phyloP scores from a whole-genome alignment of 495 filamentous ascomycete genomes.

The Hypoxylon subgilvum region DNA sequence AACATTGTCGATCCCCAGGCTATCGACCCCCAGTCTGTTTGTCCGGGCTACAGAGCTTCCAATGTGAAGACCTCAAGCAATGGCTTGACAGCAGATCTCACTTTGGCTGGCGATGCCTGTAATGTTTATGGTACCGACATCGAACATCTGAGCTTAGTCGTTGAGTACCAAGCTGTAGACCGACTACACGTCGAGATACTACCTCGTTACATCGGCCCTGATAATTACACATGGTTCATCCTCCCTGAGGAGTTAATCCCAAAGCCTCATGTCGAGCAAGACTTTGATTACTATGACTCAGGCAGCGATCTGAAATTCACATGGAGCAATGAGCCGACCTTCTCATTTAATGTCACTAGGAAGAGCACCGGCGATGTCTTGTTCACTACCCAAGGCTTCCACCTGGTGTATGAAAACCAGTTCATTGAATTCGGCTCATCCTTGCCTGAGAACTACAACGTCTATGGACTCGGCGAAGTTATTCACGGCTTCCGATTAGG shows the following conservation, averaged over 20 bases:
- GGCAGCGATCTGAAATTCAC: conserved; percentile 62
- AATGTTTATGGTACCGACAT: conserved; percentile 78
- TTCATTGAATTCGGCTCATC: conserved; percentile 77
- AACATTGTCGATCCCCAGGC: conserved; percentile 77
- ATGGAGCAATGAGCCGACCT: conserved; percentile 69
- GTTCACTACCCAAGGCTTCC: conserved; percentile 72
- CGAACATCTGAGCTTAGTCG: conserved; percentile 65
- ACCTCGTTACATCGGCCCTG: conserved; percentile 66
- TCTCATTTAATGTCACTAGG: conserved; percentile 74
- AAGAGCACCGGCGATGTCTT: conserved; percentile 68
- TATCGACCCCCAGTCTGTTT: conserved; percentile 71
- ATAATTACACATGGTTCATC: conserved; percentile 71
- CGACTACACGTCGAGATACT: conserved; percentile 81
- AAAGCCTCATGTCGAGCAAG: conserved; percentile 56
- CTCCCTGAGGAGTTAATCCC: conserved; percentile 69
- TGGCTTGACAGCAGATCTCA: conserved; percentile 67
- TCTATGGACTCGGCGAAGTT: conserved; percentile 86
- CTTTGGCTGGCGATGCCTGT: conserved; percentile 69
- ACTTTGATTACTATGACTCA: conserved; percentile 36
- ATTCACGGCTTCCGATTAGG: conserved; percentile 75
- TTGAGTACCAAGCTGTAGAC: conserved; percentile 73
- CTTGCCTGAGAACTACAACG: conserved; percentile 72
- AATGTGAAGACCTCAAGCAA: conserved; percentile 59
- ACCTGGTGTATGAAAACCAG: conserved; percentile 79
- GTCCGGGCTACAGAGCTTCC: conserved; percentile 75